These are phyloP conservation scores for Flammula alnicola DNA, from an alignment of 1,284 basidiomycete genomes.

Conservation along the genomic window DNA sequence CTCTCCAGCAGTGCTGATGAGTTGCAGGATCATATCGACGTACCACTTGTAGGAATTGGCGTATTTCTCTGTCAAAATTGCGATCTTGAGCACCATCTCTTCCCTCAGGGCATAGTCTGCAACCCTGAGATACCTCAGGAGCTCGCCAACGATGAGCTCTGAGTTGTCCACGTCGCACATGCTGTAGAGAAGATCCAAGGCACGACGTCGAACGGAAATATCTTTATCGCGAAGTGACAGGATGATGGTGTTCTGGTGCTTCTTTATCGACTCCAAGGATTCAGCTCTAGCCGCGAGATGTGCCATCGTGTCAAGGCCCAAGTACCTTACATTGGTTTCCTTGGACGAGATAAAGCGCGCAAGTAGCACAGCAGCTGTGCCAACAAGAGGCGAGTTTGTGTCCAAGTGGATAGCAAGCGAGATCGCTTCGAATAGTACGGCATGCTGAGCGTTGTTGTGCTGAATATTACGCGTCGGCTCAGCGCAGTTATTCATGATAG, in stretches of 20 bases:
- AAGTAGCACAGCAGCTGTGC: constrained; percentile 89
- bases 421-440: constrained; percentile 98
- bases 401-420: constrained; percentile 97
- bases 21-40: constrained; percentile 93
- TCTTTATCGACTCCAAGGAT: constrained; percentile 90
- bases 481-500: constrained; percentile 91
- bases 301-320: constrained; percentile 98
- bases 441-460: constrained; percentile 98
- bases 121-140: constrained; percentile 90
- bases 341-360: constrained; percentile 96
- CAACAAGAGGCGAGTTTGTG: constrained; percentile 87
- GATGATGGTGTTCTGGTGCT: constrained; percentile 96
- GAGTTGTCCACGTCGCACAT: constrained; percentile 99
- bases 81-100: constrained; percentile 99
- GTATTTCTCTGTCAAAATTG: constrained; percentile 97
- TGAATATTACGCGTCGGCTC: constrained; percentile 95
- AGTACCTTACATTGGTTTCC: constrained; percentile 98
- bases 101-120: constrained; percentile 96
- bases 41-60: constrained; percentile 96
- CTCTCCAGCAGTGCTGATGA: constrained; percentile 96
- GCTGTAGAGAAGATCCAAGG: constrained; percentile 95
- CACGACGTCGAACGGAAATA: constrained; percentile 93
- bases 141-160: constrained; percentile 92
- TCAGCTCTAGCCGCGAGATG: constrained; percentile 94
- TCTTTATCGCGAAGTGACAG: constrained; percentile 95